Evolutionary conservation across 2,329 filamentous ascomycete species (phyloP).

Genomic region (Fusarium coicis): DNA sequence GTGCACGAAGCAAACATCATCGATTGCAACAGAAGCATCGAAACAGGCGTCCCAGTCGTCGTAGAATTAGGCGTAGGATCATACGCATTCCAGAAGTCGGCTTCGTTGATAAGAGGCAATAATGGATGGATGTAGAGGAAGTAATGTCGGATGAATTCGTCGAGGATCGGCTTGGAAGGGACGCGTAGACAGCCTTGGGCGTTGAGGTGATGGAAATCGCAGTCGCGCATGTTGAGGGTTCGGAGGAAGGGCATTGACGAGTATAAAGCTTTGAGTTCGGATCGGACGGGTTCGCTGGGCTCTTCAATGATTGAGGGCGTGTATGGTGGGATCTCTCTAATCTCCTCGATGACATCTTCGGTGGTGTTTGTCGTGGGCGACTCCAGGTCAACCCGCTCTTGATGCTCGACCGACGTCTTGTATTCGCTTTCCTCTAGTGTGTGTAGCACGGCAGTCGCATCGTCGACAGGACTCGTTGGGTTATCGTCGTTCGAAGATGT

Average conservation of each 20-base stretch:
- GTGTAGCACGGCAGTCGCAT: conserved; percentile 1
- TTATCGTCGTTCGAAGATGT: conserved; percentile 8
- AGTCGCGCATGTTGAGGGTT: conserved; percentile 27
- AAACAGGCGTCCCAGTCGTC: conserved; percentile 16
- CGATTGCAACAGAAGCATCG: conserved; percentile 27
- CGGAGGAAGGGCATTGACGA: conserved; percentile 33
- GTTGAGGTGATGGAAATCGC: conserved; percentile 23
- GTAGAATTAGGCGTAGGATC: conserved; percentile 2
- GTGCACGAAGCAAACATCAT: conserved; percentile 39
- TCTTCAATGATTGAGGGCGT: background rate
- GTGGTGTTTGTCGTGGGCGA: background rate
- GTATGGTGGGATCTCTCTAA: background rate
- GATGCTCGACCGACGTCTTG: background rate
- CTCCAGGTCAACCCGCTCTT: conserved; percentile 1
- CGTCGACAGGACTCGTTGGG: conserved; percentile 1
- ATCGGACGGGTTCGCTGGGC: conserved; percentile 8
- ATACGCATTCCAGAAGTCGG: conserved; percentile 31
- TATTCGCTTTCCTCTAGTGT: conserved; percentile 9
- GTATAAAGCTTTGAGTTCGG: conserved; percentile 34
- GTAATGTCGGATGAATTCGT: conserved; percentile 34
- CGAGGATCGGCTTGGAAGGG: conserved; percentile 32
- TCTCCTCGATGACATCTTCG: background rate
- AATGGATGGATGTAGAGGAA: conserved; percentile 36
- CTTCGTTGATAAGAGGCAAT: conserved; percentile 32
- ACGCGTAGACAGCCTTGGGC: conserved; percentile 32